Base-by-base conservation (phyloP, 805 yeast genomes). In the Sporopachydermia lactativora region DNA sequence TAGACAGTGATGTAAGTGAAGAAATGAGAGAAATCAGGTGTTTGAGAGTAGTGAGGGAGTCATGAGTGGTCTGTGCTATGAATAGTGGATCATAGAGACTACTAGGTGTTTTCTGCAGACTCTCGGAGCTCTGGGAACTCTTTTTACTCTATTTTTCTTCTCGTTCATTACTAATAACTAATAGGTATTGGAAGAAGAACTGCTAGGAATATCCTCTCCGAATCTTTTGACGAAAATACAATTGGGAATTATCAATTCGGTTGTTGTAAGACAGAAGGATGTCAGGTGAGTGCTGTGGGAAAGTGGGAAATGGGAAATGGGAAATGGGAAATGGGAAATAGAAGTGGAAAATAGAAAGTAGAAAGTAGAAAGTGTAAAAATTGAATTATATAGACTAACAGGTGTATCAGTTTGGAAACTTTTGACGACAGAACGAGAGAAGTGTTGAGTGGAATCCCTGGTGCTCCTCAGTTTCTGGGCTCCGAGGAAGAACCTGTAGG, bases 371-470 rank as follows among this genome's bases (percentile, higher is more conserved):
- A n/a, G n/a, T n/a, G n/a, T n/a, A n/a, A n/a, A n/a, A n/a, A n/a
- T n/a, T n/a, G n/a, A n/a, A n/a, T n/a, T n/a, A n/a, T n/a, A n/a
- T n/a, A n/a, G n/a, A n/a, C n/a, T n/a, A n/a, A n/a, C n/a, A n/a
- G n/a, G n/a, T n/a, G n/a, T n/a, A n/a, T n/a, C n/a, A 24, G 31
- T 24, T 8, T 24, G 8, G 31, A 24, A 8, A 24, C 31, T 8
- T 24, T 24, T 24, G 31, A 24, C n/a, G 31, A 24, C 13, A 24
- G 31, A 24, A n/a, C 31, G n/a, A 24, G 31, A 24, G n/a, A n/a
- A 8, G 8, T 24, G 8, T 24, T 24, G n/a, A 24, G 31, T n/a
- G 8, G 13, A 24, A 24, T 24, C n/a, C 31, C 31, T 8, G n/a
- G n/a, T 24, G 31, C 31, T 8, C 31, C 31, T 8, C 31, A 24